Conservation (phyloP, 306 rosid species). For the Canavalia ensiformis region DNA sequence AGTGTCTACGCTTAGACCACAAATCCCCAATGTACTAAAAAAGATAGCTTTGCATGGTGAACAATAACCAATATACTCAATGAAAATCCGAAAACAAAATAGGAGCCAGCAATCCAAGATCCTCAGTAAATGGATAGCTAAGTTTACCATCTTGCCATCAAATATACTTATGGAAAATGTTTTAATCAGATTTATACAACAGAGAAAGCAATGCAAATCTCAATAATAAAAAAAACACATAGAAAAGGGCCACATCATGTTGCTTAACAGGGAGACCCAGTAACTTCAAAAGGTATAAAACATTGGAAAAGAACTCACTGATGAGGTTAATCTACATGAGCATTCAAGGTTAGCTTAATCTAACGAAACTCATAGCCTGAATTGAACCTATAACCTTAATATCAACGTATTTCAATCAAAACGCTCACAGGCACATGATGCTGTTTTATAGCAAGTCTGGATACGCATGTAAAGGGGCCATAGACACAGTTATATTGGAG, state of each 20-base stretch:
- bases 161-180: constrained; percentile 4
- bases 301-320: neutral
- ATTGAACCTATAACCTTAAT: neutral
- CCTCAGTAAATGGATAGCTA: constrained; percentile 3
- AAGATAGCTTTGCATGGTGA: constrained; percentile 1
- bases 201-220: constrained; percentile 2
- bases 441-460: neutral
- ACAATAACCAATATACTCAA: constrained; percentile 6
- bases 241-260: neutral
- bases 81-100: constrained; percentile 16
- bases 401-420: neutral
- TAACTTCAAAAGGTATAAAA: neutral
- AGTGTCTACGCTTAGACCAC: constrained; percentile 4
- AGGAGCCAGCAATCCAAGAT: constrained; percentile 6
- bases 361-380: neutral
- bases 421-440: neutral
- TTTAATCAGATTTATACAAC: too few relatives aligned
- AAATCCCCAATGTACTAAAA: constrained; percentile 5
- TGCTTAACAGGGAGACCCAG: constrained; percentile 13
- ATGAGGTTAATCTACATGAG: constrained; percentile 26
- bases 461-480: too few relatives aligned
- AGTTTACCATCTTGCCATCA: neutral
- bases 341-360: neutral
- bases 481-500: too few relatives aligned
- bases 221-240: constrained; percentile 5